Evolutionary conservation across 164 flowering plant genomes (phyloP), one percentile per base, ranked within the genome.

Genomic region (Cinnamomum micranthum): DNA sequence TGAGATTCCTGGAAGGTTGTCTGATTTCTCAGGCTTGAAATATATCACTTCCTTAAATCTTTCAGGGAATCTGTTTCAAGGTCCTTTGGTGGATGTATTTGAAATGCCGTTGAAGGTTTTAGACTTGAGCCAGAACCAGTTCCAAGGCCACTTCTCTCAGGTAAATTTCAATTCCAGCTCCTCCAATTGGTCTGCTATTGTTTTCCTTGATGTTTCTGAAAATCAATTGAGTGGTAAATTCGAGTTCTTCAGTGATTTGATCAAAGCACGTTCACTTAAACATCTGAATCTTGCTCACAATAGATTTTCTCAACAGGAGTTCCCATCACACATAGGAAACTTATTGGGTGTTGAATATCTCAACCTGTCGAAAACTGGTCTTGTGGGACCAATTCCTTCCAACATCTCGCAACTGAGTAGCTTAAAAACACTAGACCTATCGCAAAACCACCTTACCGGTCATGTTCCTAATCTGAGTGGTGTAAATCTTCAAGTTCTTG

Each of bases 111-210:
- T 93, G 80, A 79, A 91, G 84, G 86, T 90, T 63, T 68, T 90
- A 50, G 97, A 93, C 80, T 82, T 93, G 76, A 91, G 98, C 76
- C 74, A 75, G 62, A 93, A 93, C 82, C 90, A 82, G 81, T 90
- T 93, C 77, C 86, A 90, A 72, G 98, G 96, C 64, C 89, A 87
- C 82, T 81, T 93, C 80, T 85, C 92, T 79, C 86, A 86, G 88
- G 88, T 88, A 85, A 79, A 82, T 65, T 85, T 74, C 74, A 86
- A 80, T 81, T 83, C 91, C 31, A 79, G 75, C 75, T 55, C 60
- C n/a, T 88, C 76, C 86, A 81, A 85, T 41, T 87, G 87, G 90
- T 86, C 92, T 70, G 77, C 23, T 78, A 80, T 93, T 83, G 81
- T 86, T 77, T 82, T 84, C 74, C 82, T 93, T 65, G 96, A 93